Percentiles rank a stretch among this genome's conserved stretches.
Conservation (phyloP, 768 basidiomycete species). For the Tephrocybe rancida region DNA sequence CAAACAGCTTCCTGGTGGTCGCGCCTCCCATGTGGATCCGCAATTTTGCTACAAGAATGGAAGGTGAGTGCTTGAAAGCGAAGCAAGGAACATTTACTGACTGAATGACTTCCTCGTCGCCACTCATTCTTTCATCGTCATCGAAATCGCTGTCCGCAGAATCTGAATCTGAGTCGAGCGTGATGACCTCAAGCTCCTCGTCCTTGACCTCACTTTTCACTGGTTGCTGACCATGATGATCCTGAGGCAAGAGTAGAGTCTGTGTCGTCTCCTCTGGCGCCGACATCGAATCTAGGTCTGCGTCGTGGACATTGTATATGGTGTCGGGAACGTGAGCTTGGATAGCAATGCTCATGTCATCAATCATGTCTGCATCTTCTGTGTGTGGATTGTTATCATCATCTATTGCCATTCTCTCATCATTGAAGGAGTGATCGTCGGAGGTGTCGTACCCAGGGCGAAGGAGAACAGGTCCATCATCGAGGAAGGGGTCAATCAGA, state of each 20-base stretch:
- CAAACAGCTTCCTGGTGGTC: too few species aligned
- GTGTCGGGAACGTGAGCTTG: conserved; percentile 3
- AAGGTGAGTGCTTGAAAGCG: too few species aligned
- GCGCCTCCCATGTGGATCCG: too few species aligned
- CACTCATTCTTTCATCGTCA: conserved; percentile 7
- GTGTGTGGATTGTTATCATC: not conserved
- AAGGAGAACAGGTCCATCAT: not conserved
- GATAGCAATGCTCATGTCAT: not conserved
- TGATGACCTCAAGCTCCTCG: not conserved
- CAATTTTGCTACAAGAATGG: too few species aligned
- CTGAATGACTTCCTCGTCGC: conserved; percentile 4
- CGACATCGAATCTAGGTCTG: not conserved
- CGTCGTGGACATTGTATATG: not conserved
- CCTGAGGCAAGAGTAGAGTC: too few species aligned
- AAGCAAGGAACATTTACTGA: too few species aligned
- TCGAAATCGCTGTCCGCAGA: conserved; percentile 11
- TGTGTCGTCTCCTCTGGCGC: not conserved
- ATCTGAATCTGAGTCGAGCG: conserved; percentile 3
- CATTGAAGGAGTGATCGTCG: not conserved
- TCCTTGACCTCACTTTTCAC: not conserved
- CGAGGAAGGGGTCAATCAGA: not conserved
- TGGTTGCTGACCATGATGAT: too few species aligned
- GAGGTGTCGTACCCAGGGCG: not conserved
- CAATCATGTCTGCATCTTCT: conserved; percentile 1
- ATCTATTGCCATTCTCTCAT: not conserved